These are phyloP conservation scores for Colletotrichum theobromicola DNA, from an alignment of 2,329 filamentous ascomycete species.

Conservation along the genomic window DNA sequence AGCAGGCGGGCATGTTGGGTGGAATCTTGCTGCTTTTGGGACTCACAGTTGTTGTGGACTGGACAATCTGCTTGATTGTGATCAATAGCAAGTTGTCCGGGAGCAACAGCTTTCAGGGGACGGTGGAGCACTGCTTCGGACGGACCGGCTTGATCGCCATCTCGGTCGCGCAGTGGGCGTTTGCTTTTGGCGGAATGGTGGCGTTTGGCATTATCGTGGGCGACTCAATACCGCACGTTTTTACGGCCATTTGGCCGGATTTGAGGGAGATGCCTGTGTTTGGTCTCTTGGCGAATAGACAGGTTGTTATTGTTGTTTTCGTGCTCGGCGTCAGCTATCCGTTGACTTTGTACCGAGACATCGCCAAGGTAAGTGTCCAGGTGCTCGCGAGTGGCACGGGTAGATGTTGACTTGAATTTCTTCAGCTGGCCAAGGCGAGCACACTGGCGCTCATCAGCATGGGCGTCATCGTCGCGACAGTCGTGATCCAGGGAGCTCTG, in stretches of 20 bases:
- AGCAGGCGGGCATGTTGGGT: slow-evolving; percentile 84
- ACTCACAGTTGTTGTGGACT: slow-evolving; percentile 88
- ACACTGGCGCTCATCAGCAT: slow-evolving; percentile 93
- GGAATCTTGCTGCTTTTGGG: slow-evolving; percentile 79
- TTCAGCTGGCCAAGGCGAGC: slow-evolving; percentile 90
- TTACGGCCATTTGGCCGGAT: slow-evolving; percentile 81
- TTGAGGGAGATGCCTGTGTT: slow-evolving; percentile 76
- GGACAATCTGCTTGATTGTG: slow-evolving; percentile 97
- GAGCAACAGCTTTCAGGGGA: slow-evolving; percentile 92
- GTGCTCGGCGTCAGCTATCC: slow-evolving; percentile 87
- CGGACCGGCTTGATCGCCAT: slow-evolving; percentile 88
- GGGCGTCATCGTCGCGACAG: slow-evolving; percentile 85
- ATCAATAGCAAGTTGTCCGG: slow-evolving; percentile 97
- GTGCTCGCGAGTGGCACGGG: neutral
- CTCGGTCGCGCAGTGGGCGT: slow-evolving; percentile 90
- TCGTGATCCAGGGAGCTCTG: slow-evolving; percentile 81
- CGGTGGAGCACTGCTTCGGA: slow-evolving; percentile 95
- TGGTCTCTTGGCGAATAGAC: slow-evolving; percentile 80
- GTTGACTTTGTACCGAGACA: slow-evolving; percentile 92
- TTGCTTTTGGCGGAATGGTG: slow-evolving; percentile 98
- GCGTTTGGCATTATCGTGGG: slow-evolving; percentile 98
- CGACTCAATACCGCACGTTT: slow-evolving; percentile 91
- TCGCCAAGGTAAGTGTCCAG: slow-evolving; percentile 76
- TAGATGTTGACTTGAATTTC: slow-evolving; percentile 2
- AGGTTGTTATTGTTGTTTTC: slow-evolving; percentile 87